Evolutionary conservation across 2,329 filamentous ascomycete species (phyloP).

Genomic region (Immersiporthe knoxdaviesiana): DNA sequence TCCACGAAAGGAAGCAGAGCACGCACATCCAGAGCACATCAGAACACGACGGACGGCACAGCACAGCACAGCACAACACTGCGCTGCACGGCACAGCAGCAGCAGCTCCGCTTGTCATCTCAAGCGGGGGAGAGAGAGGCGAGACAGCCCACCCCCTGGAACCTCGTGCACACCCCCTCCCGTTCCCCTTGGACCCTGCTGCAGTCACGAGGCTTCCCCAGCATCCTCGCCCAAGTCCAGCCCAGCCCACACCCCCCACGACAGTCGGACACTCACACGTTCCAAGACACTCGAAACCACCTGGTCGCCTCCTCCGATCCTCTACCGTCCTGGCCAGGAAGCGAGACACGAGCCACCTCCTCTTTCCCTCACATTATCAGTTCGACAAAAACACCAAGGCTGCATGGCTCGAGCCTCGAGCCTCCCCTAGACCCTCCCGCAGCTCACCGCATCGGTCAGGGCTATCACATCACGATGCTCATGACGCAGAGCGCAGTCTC

Average conservation of each 20-base stretch:
- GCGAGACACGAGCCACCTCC: neutral
- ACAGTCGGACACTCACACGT: neutral
- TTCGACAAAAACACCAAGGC: conserved; percentile 6
- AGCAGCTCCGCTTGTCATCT: neutral
- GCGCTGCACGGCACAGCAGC: neutral
- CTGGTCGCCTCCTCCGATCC: neutral
- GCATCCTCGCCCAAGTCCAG: neutral
- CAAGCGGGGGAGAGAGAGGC: neutral
- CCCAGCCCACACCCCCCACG: neutral
- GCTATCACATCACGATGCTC: conserved; percentile 51
- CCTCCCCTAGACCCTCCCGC: neutral
- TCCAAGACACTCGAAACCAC: conserved; percentile 4
- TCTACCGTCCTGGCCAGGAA: conserved; percentile 1
- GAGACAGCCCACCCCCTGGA: neutral
- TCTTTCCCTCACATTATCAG: neutral
- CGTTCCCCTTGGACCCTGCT: conserved; percentile 3
- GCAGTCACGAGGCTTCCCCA: neutral
- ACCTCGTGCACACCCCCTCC: neutral
- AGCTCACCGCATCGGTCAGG: conserved; percentile 11
- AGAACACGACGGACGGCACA: neutral
- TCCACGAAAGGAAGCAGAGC: conserved; percentile 28
- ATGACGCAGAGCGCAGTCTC: conserved; percentile 54
- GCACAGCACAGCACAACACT: neutral
- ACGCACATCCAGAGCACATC: neutral
- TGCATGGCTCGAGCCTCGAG: conserved; percentile 25